Conservation (phyloP, 257 asterid genomes). For the Salvia hispanica region DNA sequence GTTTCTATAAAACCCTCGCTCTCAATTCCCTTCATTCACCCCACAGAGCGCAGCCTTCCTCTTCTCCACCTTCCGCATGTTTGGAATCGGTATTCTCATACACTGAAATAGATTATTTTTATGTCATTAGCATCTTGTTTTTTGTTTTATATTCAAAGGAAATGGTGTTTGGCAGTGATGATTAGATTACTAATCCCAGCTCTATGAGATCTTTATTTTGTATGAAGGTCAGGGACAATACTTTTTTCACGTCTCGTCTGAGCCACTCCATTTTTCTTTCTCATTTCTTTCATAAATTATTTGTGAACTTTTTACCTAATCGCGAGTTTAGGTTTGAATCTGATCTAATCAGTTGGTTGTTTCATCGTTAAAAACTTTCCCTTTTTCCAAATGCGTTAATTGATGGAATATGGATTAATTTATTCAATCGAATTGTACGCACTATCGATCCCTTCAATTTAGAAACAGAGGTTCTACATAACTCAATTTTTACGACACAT, state of each 20-base stretch:
- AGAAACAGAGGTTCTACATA: too few species aligned
- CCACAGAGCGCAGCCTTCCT: background rate
- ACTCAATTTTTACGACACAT: too few species aligned
- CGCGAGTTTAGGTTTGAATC: too few species aligned
- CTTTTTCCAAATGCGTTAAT: too few species aligned
- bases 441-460: too few species aligned
- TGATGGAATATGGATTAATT: too few species aligned
- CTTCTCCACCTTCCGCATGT: background rate
- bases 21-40: background rate
- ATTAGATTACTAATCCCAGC: conserved; percentile 53
- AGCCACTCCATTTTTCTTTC: conserved; percentile 1
- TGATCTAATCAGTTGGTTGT: too few species aligned
- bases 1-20: too few species aligned
- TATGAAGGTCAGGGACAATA: conserved; percentile 40
- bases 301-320: too few species aligned
- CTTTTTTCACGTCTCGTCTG: conserved; percentile 31
- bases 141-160: background rate
- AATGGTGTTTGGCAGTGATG: conserved; percentile 47
- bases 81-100: background rate
- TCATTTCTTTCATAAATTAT: too few species aligned
- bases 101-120: background rate
- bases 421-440: too few species aligned
- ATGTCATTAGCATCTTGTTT: background rate
- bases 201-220: conserved; percentile 54
- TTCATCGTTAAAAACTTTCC: too few species aligned